These are phyloP conservation scores for Cyberlindnera galapagoensis DNA, from an alignment of 805 yeast species.

Conservation along the genomic window DNA sequence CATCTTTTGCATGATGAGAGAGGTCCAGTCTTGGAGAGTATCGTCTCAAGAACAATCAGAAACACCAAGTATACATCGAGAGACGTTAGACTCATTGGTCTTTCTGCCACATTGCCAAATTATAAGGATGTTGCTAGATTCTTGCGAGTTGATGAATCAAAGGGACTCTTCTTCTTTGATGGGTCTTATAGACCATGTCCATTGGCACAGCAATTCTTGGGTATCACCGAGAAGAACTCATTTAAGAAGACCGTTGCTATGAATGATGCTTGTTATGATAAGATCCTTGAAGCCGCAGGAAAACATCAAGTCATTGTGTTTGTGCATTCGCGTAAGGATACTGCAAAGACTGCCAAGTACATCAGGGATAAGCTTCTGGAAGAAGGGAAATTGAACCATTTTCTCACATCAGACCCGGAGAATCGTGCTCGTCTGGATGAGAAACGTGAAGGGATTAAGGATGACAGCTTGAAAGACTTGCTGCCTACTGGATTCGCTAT, in stretches of 20 bases:
- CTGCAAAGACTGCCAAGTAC: conserved; percentile 76
- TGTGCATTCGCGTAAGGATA: conserved; percentile 92
- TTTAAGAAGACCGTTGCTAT: conserved; percentile 72
- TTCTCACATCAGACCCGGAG: conserved; percentile 41
- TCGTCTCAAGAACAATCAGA: conserved; percentile 69
- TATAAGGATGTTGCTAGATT: conserved; percentile 82
- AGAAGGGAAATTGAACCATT: conserved; percentile 39
- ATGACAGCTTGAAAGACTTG: conserved; percentile 49
- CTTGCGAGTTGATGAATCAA: conserved; percentile 51
- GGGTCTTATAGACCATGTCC: conserved; percentile 89
- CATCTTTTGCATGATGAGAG: conserved; percentile 90
- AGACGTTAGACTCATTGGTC: conserved; percentile 67
- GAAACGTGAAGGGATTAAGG: conserved; percentile 54
- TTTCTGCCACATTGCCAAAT: conserved; percentile 91
- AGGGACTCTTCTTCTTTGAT: conserved; percentile 76
- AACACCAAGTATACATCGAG: conserved; percentile 36
- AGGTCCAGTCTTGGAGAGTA: conserved; percentile 90
- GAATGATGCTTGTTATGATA: conserved; percentile 87
- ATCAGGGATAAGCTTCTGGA: conserved; percentile 55
- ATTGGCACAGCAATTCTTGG: conserved; percentile 78
- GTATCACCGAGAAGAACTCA: conserved; percentile 78
- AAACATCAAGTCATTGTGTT: conserved; percentile 81
- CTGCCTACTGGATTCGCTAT: conserved; percentile 74
- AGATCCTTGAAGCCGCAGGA: conserved; percentile 56
- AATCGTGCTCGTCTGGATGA: conserved; percentile 54